Evolutionary conservation across 2,329 filamentous ascomycete genomes (phyloP).

Genomic region (Pseudogymnoascus sp.): DNA sequence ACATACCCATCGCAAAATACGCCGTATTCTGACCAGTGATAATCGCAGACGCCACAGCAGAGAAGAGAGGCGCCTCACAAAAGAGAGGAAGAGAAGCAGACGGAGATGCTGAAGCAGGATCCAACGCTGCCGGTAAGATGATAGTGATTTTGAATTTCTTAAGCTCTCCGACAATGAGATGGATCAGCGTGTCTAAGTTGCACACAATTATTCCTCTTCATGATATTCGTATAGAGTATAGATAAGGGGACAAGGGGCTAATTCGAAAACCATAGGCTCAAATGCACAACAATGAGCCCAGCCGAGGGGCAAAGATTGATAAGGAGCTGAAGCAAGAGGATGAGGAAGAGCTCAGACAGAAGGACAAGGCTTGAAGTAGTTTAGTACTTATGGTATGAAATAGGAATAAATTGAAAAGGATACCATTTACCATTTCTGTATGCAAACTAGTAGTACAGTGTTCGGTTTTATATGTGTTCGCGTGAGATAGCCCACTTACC

Average conservation of each 20-base stretch:
- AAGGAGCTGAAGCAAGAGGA: conserved; percentile 60
- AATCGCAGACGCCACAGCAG: conserved; percentile 22
- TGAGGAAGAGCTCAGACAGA: conserved; percentile 55
- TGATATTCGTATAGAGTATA: background rate
- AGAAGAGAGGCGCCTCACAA: conserved; percentile 35
- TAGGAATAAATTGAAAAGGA: background rate
- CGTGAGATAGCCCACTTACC: background rate
- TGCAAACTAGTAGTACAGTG: background rate
- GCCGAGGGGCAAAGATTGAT: conserved; percentile 63
- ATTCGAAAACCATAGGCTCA: conserved; percentile 39
- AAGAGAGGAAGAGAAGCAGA: conserved; percentile 31
- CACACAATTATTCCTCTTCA: background rate
- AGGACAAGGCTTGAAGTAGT: conserved; percentile 25
- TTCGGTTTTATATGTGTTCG: background rate
- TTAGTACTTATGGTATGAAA: background rate
- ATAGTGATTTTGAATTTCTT: conserved; percentile 24
- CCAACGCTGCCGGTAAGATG: conserved; percentile 47
- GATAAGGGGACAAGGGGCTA: background rate
- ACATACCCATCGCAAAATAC: background rate
- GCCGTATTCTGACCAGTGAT: background rate
- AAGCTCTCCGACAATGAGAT: background rate
- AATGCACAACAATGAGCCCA: conserved; percentile 64
- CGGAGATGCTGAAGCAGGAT: conserved; percentile 34
- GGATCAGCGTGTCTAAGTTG: background rate
- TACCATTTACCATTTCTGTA: background rate